Evolutionary conservation across 345 rosid genomes (phyloP).

Genomic region (Hibiscus trionum): DNA sequence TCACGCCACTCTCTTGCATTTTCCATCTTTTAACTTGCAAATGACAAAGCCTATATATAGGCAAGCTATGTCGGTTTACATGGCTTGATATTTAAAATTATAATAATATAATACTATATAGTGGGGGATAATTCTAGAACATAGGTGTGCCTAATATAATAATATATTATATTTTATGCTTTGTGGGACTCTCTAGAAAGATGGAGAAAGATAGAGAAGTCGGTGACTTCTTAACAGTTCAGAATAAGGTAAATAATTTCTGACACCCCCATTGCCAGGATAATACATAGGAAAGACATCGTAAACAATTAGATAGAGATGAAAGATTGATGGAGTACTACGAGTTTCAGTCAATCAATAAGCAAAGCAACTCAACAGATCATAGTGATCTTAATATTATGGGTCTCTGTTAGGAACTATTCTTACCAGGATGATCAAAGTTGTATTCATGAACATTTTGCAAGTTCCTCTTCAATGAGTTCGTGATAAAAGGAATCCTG

Average conservation of each 20-base stretch:
- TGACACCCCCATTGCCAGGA: background rate
- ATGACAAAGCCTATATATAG: too few species aligned
- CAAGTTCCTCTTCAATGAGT: slow-evolving; percentile 80
- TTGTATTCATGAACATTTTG: slow-evolving; percentile 84
- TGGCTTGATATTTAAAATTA: too few species aligned
- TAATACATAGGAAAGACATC: background rate
- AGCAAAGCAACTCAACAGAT: background rate
- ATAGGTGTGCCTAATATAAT: too few species aligned
- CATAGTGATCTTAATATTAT: background rate
- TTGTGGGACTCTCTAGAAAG: too few species aligned
- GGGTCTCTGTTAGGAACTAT: slow-evolving; percentile 18
- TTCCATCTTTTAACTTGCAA: too few species aligned
- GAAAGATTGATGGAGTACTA: background rate
- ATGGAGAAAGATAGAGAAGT: too few species aligned
- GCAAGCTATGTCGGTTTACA: too few species aligned
- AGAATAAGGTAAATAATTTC: slow-evolving; percentile 2
- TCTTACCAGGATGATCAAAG: slow-evolving; percentile 99
- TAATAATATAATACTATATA: too few species aligned
- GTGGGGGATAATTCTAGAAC: too few species aligned
- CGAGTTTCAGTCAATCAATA: background rate
- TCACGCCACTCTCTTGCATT: too few species aligned
- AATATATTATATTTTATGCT: too few species aligned
- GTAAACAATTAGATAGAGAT: background rate
- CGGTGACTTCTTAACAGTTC: too few species aligned
- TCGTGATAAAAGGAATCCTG: slow-evolving; percentile 99